A percentile compares a stretch with the other conserved stretches of the same genome.
phyloP scores from a whole-genome alignment of 2,329 filamentous ascomycete species.

The Penicillium digitatum region DNA sequence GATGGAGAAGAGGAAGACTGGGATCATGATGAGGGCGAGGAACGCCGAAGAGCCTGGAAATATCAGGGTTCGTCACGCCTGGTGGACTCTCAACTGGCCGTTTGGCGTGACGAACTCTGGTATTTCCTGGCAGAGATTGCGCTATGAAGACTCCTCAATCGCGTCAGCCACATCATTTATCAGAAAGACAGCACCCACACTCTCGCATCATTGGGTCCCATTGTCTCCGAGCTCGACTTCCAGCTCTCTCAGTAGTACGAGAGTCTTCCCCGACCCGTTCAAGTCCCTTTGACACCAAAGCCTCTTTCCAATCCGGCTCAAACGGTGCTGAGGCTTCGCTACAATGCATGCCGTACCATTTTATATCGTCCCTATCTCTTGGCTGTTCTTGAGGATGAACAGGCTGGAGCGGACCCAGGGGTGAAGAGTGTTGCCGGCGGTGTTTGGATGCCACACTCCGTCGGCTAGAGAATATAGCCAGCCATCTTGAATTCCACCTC shows the following conservation, averaged over 20 bases:
- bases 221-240: conserved; percentile 75
- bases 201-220: conserved; percentile 68
- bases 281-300: conserved; percentile 68
- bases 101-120: conserved; percentile 70
- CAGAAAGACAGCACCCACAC: conserved; percentile 68
- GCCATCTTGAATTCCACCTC: conserved; percentile 77
- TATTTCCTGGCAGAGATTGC: conserved; percentile 83
- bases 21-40: conserved; percentile 3
- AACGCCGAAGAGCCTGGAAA: background rate
- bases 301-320: conserved; percentile 70
- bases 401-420: conserved; percentile 64
- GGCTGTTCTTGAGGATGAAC: conserved; percentile 73
- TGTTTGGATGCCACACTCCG: conserved; percentile 75
- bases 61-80: background rate
- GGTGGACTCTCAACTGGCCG: background rate
- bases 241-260: conserved; percentile 84
- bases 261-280: conserved; percentile 66
- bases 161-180: conserved; percentile 75
- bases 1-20: conserved; percentile 16
- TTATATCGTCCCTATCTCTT: conserved; percentile 82
- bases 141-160: conserved; percentile 69
- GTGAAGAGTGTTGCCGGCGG: conserved; percentile 74
- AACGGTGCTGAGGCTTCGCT: conserved; percentile 72
- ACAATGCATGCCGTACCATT: conserved; percentile 81
- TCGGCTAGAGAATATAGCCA: conserved; percentile 73